Evolutionary conservation across 148 eudicot genomes (phyloP), one percentile per base, ranked within the genome.

Genomic region (Silene latifolia): DNA sequence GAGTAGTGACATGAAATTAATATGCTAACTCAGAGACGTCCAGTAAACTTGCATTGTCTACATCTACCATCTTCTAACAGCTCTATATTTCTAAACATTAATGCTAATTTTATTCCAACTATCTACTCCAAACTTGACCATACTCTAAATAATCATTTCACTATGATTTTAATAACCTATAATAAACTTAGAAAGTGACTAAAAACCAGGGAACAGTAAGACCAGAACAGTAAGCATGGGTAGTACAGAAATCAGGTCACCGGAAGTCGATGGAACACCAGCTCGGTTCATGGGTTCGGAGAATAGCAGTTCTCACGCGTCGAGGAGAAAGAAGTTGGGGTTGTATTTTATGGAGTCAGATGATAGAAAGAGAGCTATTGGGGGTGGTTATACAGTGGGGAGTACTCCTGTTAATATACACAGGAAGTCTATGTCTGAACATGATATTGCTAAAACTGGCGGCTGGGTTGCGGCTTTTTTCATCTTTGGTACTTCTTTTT

Each of bases 381-480:
- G 90, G 8, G 90, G 93, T 12, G 98, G 87, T 57, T 92, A 92
- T 77, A 80, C 77, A 1, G 82, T 72, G 25, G 85, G 86, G 42
- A 84, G 93, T 25, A 93, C 96, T 19, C 98, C 98, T 0, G 96
- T 93, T 23, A 88, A 86, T 59, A 79, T 93, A 67, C 96, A 75
- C 25, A 82, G 90, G 47, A 87, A 88, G 82, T 90, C 98, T 7
- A 79, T 93, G 23, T 68, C 86, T 23, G 79, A 77, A 4, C 46
- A 78, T 27, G 82, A 85, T 76, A 83, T 93, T 56, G 79, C 89
- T 74, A 93, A 83, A 74, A 93, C 98, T 3, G 98, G 98, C 42
- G 98, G 96, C 18, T 93, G 98, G 98, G 44, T 89, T 77, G 89
- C 98, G 19, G 93, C 98, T 14, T 84, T 93, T 74, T 93, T 93